These are phyloP conservation scores for Magnolia sinica DNA, from an alignment of 164 flowering plant species.

Conservation along the genomic window DNA sequence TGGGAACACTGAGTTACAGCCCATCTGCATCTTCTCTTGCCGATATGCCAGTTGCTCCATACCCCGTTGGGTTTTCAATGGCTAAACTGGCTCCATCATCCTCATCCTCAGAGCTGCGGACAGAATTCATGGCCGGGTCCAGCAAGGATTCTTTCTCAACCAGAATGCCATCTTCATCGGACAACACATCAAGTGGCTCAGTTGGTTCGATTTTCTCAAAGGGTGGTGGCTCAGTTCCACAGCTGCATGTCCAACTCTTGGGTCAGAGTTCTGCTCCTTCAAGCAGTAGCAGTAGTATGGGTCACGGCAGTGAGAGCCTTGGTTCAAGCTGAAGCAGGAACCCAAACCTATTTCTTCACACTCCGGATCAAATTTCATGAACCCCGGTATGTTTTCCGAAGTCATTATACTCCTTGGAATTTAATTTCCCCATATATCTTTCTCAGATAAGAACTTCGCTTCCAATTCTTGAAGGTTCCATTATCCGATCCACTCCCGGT, in stretches of 20 bases:
- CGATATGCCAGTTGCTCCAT: slow-evolving; percentile 95
- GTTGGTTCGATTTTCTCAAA: slow-evolving; percentile 56
- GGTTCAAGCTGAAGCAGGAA: slow-evolving; percentile 31
- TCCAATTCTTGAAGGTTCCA: slow-evolving; percentile 25
- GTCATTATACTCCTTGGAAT: background rate
- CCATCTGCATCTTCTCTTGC: slow-evolving; percentile 95
- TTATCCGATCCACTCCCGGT: slow-evolving; percentile 8
- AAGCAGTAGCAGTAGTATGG: slow-evolving; percentile 26
- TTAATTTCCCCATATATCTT: slow-evolving; percentile 3
- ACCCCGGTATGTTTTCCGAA: slow-evolving; percentile 2
- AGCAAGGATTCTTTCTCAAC: slow-evolving; percentile 42
- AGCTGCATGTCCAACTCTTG: slow-evolving; percentile 33
- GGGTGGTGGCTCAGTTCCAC: slow-evolving; percentile 36
- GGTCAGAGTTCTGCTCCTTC: slow-evolving; percentile 43
- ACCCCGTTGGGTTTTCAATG: slow-evolving; percentile 72
- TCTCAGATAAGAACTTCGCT: slow-evolving; percentile 6
- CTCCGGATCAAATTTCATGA: slow-evolving; percentile 17
- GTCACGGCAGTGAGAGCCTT: slow-evolving; percentile 30
- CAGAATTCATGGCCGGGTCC: slow-evolving; percentile 49
- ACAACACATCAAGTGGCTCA: slow-evolving; percentile 53
- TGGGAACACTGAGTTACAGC: slow-evolving; percentile 70
- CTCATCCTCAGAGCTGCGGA: slow-evolving; percentile 74
- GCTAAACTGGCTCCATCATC: slow-evolving; percentile 86
- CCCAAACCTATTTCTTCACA: slow-evolving; percentile 13
- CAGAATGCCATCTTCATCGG: slow-evolving; percentile 52